Evolutionary conservation across 106 monocot species (phyloP), one percentile per base, ranked within the genome.

Genomic region (Dioscorea dumetorum): DNA sequence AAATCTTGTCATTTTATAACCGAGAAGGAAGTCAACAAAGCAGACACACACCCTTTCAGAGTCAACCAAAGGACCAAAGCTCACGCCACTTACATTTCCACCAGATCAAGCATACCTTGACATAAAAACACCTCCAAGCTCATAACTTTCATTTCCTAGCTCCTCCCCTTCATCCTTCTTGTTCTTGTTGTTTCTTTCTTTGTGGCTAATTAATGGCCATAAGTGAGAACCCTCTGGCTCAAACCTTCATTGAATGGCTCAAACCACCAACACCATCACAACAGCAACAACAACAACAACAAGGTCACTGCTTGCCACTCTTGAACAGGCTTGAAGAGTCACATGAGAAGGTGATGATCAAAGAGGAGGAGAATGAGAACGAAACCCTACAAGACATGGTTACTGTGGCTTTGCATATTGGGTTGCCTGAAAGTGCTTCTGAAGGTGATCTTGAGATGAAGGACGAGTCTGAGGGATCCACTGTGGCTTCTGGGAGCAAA

Each of bases 361-460:
- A 59, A 8, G 62, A 70, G 22, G 85, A 81, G 19, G 69, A 66
- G 57, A 28, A 81, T 12, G 69, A 66, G 57, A 28, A 61, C 57
- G 41, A 41, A 41, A 10, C 3, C 41, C 50, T 58, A 3, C 16
- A 12, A 53, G 24, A 52, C 35, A 50, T 24, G 61, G 23, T 58
- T n/a, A 8, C 24, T 22, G 63, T 85, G 58, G 70, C 64, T 58
- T 60, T 85, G 80, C 67, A 81, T 12, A 73, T 85, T 28, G 84
- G 84, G 10, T 67, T 85, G 57, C 76, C 82, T 28, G 28, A 28
- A 4, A 63, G 68, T 17, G 53, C 41, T 68, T 16, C 50, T 0
- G 68, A 59, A 14, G 35, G 34, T 41, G 28, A 28, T 28, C 24
- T 66, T 8, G 62, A 71, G 9, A 69, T 70, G 14, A 50, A 56